Percentiles rank a stretch among this genome's conserved stretches.
These are phyloP conservation scores for Fusarium chaquense DNA, from an alignment of 2,329 filamentous ascomycete genomes.

Conservation along the genomic window DNA sequence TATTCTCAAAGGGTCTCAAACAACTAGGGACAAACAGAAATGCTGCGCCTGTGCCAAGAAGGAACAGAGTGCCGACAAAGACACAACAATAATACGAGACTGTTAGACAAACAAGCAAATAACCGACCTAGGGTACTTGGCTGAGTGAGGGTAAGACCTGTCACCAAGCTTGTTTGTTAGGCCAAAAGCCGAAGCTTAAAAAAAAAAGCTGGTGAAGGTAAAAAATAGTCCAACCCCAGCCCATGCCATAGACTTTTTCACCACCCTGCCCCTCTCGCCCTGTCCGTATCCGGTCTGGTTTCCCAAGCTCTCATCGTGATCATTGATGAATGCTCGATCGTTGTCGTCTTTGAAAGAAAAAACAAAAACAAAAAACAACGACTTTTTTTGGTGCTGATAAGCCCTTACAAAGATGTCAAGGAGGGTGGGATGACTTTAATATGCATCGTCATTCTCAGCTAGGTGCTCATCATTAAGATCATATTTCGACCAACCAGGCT, in stretches of 20 bases:
- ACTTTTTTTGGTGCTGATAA: constrained; percentile 17
- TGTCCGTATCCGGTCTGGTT: constrained; percentile 28
- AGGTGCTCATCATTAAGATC: constrained; percentile 44
- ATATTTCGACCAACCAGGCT: constrained; percentile 10
- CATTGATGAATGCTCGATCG: constrained; percentile 22
- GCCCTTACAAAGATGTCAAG: constrained; percentile 23
- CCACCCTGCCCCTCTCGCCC: constrained; percentile 23
- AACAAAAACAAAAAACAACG: neutral
- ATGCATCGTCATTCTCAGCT: constrained; percentile 45
- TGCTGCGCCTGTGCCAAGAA: constrained; percentile 21
- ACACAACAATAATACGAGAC: constrained; percentile 16
- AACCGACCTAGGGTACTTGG: constrained; percentile 11
- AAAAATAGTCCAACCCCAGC: constrained; percentile 25
- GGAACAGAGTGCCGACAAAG: constrained; percentile 18
- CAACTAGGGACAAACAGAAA: constrained; percentile 18
- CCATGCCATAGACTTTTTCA: constrained; percentile 39
- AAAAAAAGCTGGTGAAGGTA: constrained; percentile 2
- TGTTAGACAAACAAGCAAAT: constrained; percentile 17
- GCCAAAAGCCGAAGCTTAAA: constrained; percentile 28
- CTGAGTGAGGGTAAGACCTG: constrained; percentile 11
- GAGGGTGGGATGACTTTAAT: constrained; percentile 24
- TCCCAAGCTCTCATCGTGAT: constrained; percentile 17
- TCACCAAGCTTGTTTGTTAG: constrained; percentile 30
- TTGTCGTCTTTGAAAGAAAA: constrained; percentile 1
- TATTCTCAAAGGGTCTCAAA: constrained; percentile 23